Evolutionary conservation across 1,139 yeast genomes (phyloP), one percentile per base, ranked within the genome.

Genomic region (Candida albicans): DNA sequence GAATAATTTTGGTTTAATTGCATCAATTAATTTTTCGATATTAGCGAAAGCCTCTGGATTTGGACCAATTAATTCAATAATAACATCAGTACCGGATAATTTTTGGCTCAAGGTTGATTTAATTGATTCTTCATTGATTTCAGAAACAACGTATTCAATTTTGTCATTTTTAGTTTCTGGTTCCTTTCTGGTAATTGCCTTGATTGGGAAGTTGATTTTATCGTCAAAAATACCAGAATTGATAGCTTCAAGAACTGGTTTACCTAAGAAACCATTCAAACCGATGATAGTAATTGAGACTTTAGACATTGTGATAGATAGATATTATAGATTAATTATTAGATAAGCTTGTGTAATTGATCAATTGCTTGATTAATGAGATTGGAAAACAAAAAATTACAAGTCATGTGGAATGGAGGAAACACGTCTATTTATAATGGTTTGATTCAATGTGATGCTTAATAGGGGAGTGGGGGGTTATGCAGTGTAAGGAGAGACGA

Each of bases 201-300:
- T 69, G 48, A 82, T 63, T 27, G 87, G 87, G 37, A 67, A 64
- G 8, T 67, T 49, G 49, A 75, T 59, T 50, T 76, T 74, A 45
- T 62, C 62, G 14, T 64, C 63, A 54, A 80, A 79, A 13, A 62
- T 50, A n/a, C 70, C 57, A 7, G 76, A 65, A 9, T 70, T 54
- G 39, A 81, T 61, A 4, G 82, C 81, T 2, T 63, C 64, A 31
- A 81, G 44, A 15, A 70, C 63, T 37, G 79, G 77, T 45, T 62
- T 55, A 30, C 84, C 86, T 38, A 82, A 62, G 49, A 61, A 50
- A 28, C 88, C 87, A 46, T 71, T 67, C 40, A 73, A 55, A 34
- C 87, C 87, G 47, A 77, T 56, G 44, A 82, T 59, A 29, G 83
- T 87, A 52, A 82, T 61, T 37, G 70, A 52, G 11, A 51, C 53